Percentiles rank a stretch among this genome's conserved stretches.
Conservation (phyloP, 2,329 filamentous ascomycete species). For the Talaromyces sp. region DNA sequence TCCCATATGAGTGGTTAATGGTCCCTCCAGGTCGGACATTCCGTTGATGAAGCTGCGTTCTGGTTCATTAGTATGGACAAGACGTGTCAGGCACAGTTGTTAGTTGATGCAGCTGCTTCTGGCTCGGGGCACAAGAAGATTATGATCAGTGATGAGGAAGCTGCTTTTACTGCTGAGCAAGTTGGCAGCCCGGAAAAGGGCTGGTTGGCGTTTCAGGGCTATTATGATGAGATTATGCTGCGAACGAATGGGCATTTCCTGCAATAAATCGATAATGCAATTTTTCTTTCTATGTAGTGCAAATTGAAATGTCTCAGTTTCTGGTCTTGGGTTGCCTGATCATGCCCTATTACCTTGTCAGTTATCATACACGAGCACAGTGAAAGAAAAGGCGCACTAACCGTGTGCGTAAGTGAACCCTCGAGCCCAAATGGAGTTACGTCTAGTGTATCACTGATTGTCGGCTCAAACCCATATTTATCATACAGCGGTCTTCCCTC, state of each 20-base stretch:
- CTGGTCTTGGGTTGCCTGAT: constrained; percentile 2
- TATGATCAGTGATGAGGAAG: constrained; percentile 20
- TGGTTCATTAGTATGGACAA: constrained; percentile 45
- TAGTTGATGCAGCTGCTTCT: constrained; percentile 11
- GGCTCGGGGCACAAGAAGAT: constrained; percentile 18
- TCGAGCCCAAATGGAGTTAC: neutral
- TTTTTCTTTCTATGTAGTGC: neutral
- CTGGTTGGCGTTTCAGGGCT: constrained; percentile 50
- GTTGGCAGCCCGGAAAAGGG: constrained; percentile 43
- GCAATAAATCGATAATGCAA: constrained; percentile 15
- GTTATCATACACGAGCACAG: neutral
- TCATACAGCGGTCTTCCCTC: constrained; percentile 34
- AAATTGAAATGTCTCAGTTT: neutral
- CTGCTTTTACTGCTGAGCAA: constrained; percentile 18
- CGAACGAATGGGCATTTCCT: constrained; percentile 49
- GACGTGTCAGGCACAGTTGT: constrained; percentile 20
- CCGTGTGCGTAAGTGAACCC: neutral
- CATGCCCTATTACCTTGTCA: constrained; percentile 3
- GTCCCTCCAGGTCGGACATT: constrained; percentile 26
- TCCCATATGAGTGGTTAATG: neutral
- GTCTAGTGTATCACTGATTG: constrained; percentile 1
- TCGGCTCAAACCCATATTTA: constrained; percentile 18
- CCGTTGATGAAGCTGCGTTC: constrained; percentile 49
- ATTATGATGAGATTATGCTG: constrained; percentile 50
- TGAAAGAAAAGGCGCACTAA: neutral